Evolutionary conservation across 1,284 basidiomycete genomes (phyloP).

Genomic region (Microbotryomycetes sp.): DNA sequence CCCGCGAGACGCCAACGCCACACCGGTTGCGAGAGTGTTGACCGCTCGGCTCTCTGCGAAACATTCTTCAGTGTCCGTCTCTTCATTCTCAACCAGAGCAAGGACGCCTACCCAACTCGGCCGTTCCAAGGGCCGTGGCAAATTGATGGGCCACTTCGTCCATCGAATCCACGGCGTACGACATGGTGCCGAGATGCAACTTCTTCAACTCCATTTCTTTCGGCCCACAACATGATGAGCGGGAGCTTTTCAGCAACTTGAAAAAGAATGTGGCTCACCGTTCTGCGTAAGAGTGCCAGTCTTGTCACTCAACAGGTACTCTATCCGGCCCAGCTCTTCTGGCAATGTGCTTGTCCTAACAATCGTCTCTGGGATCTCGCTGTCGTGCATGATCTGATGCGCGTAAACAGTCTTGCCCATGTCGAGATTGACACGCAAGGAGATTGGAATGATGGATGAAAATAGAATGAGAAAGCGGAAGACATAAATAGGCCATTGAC

Average conservation of each 20-base stretch:
- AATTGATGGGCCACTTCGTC: constrained; percentile 92
- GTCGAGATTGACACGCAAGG: constrained; percentile 93
- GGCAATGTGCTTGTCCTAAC: constrained; percentile 94
- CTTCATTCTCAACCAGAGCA: neutral
- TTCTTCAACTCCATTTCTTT: constrained; percentile 99
- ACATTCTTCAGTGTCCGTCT: neutral
- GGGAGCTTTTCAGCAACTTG: neutral
- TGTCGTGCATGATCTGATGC: constrained; percentile 86
- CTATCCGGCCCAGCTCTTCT: constrained; percentile 92
- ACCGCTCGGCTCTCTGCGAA: neutral
- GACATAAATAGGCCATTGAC: constrained; percentile 92
- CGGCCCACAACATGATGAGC: neutral
- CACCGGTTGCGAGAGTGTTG: constrained; percentile 52
- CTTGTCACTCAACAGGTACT: constrained; percentile 93
- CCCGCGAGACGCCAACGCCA: constrained; percentile 70
- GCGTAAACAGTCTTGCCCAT: constrained; percentile 99
- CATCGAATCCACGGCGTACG: constrained; percentile 93
- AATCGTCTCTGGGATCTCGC: constrained; percentile 88
- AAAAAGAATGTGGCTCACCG: constrained; percentile 49
- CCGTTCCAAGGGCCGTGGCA: constrained; percentile 61
- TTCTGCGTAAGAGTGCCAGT: constrained; percentile 98
- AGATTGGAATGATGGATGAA: constrained; percentile 98
- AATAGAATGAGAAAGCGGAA: constrained; percentile 96
- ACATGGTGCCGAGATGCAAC: constrained; percentile 97
- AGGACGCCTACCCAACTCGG: constrained; percentile 5